Base-by-base conservation (phyloP, 2,329 filamentous ascomycete species). In the Penicillium sp. region DNA sequence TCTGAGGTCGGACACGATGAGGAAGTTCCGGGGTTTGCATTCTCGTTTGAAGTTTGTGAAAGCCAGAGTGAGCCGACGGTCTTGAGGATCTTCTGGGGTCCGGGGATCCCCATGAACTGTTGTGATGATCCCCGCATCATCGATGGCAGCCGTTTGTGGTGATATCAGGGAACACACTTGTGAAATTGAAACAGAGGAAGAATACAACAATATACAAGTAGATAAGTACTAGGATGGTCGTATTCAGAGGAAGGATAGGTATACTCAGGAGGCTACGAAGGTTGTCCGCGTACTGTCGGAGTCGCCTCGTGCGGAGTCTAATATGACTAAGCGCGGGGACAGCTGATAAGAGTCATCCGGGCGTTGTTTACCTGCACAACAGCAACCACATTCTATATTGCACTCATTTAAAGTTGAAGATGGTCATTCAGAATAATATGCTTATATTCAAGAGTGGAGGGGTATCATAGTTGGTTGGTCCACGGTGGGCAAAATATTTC, bases 11-110 rank as follows among this genome's bases (percentile, higher is more conserved):
- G 63, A 56, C 76, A 78, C 55, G 71, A 63, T n/a, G 56, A 61
- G 17, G 59, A 57, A 50, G 54, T 59, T 40, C 47, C 57, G 17
- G 47, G 59, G 29, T 21, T 33, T 27, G 29, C 27, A 37, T 37
- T 61, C 43, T 57, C 58, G 45, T 47, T 53, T 7, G 60, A 54
- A 2, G 57, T 49, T n/a, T 69, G 60, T 9, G 69, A 64, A 35
- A 75, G 60, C 38, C 70, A 67, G 31, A 75, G 54, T 25, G 72
- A 68, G 27, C 70, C 66, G 49, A 75, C 35, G 42, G 67, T 65
- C 56, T 72, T 70, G 37, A 76, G 65, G 54, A 75, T 68, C 59
- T 70, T 66, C 59, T 75, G 73, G 38, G 72, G 73, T 21, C 71
- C 72, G 33, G 73, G 73, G 43, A 74, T 55, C 31, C 59, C 59